Evolutionary conservation across 495 filamentous ascomycete genomes (phyloP), one percentile per base, ranked within the genome.

Genomic region (Xylaria longipes): DNA sequence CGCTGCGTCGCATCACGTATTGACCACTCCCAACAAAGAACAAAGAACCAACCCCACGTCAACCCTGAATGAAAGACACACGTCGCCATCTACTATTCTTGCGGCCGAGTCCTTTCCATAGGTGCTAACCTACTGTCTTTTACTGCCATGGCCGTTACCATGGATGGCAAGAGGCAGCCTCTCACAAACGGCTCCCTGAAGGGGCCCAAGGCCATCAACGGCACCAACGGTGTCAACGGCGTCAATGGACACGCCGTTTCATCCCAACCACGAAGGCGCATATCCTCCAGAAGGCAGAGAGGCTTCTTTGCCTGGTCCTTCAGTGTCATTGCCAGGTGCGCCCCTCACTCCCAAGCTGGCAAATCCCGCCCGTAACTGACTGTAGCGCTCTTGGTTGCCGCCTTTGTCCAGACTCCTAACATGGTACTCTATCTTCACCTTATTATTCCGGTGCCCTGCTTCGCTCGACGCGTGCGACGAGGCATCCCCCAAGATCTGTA

Each of bases 361-460:
- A 27, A 61, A 52, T 50, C 20, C 2, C 15, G 6, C 37, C 15
- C 25, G 12, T 63, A 41, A n/a, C 70, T 72, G 46, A 68, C 64
- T 39, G 2, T 27, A 8, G 33, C 27, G 52, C 25, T 63, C 39
- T 72, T 60, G 22, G 33, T 33, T 41, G 68, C 65, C 4, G 45
- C 35, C 46, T 8, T 11, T 29, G 35, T 69, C 46, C 78, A 98
- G 95, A 72, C 79, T 97, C 1, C 78, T 91, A 65, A 89, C 92
- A 11, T 99, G 96, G 96, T 97, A 97, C 77, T 85, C 89, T 1
- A 88, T 97, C 62, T 76, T 93, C 68, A 96, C 93, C 5, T 84
- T 94, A 25, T 81, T 94, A 61, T 89, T 99, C 75, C 89, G 91
- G 33, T 99, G 97, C 80, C 97, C 96, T 14, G 85, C 91, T 27